phyloP scores from a whole-genome alignment of 179 eudicot species.

The Silene noctiflora region DNA sequence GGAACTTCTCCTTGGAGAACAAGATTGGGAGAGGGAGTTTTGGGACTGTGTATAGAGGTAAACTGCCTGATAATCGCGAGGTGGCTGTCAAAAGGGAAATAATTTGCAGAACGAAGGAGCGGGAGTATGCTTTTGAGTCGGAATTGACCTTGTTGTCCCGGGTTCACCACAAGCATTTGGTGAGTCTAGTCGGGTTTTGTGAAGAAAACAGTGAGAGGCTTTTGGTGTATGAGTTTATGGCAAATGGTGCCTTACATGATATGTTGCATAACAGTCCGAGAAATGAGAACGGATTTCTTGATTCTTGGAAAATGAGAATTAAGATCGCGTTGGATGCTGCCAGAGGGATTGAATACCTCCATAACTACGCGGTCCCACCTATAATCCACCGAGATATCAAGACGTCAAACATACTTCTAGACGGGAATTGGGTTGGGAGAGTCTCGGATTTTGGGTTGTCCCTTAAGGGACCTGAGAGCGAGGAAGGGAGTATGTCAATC shows the following conservation, averaged over 20 bases:
- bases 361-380: conserved; percentile 65
- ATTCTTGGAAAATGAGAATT: conserved; percentile 52
- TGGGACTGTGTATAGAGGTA: conserved; percentile 50
- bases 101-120: conserved; percentile 29
- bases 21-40: conserved; percentile 56
- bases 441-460: conserved; percentile 67
- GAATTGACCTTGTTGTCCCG: conserved; percentile 47
- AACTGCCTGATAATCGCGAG: conserved; percentile 45
- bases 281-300: conserved; percentile 21
- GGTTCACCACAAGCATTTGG: conserved; percentile 62
- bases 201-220: conserved; percentile 51
- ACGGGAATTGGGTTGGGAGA: conserved; percentile 49
- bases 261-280: conserved; percentile 36
- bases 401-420: conserved; percentile 57
- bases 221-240: conserved; percentile 57
- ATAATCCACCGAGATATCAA: conserved; percentile 65
- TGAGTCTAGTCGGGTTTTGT: conserved; percentile 51
- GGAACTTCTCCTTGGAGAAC: conserved; percentile 46
- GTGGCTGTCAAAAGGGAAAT: conserved; percentile 58
- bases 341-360: conserved; percentile 65
- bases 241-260: conserved; percentile 51
- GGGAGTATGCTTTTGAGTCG: conserved; percentile 48
- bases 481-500: conserved; percentile 37
- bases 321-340: conserved; percentile 59
- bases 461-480: conserved; percentile 35